Conservation (phyloP, 805 yeast genomes). For the Pichia gijzeniarum region DNA sequence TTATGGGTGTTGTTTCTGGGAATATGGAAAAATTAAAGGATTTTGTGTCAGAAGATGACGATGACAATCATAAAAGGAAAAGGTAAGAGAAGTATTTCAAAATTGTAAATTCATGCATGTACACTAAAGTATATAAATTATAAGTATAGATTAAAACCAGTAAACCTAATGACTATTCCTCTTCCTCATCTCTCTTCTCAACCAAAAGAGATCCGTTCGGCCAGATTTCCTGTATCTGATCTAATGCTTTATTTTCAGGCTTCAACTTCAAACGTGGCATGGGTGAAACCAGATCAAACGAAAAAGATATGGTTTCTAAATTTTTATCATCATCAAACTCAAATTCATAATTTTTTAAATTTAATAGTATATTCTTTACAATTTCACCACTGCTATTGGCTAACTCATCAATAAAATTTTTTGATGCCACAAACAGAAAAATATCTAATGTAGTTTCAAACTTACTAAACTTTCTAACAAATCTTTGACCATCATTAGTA, state of each 20-base stretch:
- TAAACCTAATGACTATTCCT: not conserved
- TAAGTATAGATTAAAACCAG: not conserved
- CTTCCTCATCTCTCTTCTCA: not conserved
- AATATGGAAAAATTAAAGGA: constrained; percentile 22
- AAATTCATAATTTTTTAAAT: constrained; percentile 7
- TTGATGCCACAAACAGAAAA: constrained; percentile 44
- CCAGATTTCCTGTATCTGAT: constrained; percentile 29
- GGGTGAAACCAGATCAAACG: constrained; percentile 31
- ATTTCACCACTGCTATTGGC: not conserved
- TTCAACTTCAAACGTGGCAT: constrained; percentile 30
- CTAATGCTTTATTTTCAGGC: constrained; percentile 18
- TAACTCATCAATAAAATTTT: constrained; percentile 21
- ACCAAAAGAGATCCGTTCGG: constrained; percentile 32
- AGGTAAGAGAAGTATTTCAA: constrained; percentile 8
- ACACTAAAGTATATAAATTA: not conserved
- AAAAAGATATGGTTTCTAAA: constrained; percentile 21
- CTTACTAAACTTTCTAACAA: constrained; percentile 38
- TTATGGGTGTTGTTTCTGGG: constrained; percentile 58
- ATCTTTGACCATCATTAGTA: constrained; percentile 46
- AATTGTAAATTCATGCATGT: not conserved
- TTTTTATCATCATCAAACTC: constrained; percentile 9
- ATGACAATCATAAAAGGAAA: constrained; percentile 19
- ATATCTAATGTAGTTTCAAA: constrained; percentile 39
- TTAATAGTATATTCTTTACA: too few species aligned
- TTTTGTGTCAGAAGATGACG: not conserved